Conservation (phyloP, 2,329 filamentous ascomycete genomes). For the Aureobasidium subglaciale region DNA sequence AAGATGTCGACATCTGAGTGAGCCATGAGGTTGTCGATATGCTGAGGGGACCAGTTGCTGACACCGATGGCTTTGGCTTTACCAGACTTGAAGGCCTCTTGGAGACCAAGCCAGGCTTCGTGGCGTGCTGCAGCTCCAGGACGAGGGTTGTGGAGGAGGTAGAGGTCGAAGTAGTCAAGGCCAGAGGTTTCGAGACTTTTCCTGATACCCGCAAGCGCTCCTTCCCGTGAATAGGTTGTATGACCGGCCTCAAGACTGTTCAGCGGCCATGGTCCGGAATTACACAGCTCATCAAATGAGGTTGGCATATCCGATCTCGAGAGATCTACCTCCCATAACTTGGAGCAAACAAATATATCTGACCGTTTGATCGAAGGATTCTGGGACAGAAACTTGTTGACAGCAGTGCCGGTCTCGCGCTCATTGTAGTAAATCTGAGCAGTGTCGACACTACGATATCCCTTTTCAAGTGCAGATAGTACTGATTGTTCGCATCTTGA, state of each 20-base stretch:
- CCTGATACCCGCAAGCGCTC: constrained; percentile 6
- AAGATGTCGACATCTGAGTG: constrained; percentile 53
- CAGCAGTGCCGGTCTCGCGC: constrained; percentile 19
- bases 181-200: constrained; percentile 8
- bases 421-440: constrained; percentile 65
- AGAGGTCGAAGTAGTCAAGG: constrained; percentile 54
- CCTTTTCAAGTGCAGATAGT: constrained; percentile 45
- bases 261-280: constrained; percentile 8
- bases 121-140: constrained; percentile 47
- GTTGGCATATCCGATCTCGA: constrained; percentile 18
- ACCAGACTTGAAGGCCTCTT: constrained; percentile 50
- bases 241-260: constrained; percentile 18
- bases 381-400: constrained; percentile 9
- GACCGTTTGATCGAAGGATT: constrained; percentile 9
- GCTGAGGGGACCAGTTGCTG: constrained; percentile 58
- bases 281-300: constrained; percentile 17
- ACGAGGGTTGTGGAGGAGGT: constrained; percentile 57
- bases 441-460: constrained; percentile 57
- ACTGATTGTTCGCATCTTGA: constrained; percentile 49
- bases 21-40: constrained; percentile 58
- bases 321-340: constrained; percentile 17
- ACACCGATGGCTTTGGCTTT: constrained; percentile 58
- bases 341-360: constrained; percentile 16
- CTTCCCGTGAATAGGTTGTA: constrained; percentile 13
- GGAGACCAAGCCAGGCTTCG: constrained; percentile 57